Base-by-base conservation (phyloP, 129 eudicot genomes). In the Lonicera japonica region DNA sequence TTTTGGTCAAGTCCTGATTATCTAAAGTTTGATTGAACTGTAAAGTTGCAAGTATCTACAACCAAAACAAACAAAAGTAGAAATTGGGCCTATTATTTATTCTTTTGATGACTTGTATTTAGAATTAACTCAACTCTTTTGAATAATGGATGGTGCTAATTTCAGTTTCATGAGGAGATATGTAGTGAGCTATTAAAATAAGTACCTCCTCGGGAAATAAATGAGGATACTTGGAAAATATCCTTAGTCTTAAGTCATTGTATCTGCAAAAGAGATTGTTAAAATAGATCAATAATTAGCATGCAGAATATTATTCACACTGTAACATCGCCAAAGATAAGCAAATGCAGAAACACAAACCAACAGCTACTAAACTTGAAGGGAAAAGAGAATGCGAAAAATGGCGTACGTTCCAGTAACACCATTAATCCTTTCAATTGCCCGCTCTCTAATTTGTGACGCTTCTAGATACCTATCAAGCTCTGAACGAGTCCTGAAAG, bases 391-490 rank as follows among this genome's bases (percentile, higher is more conserved):
- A 43, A 43, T 16, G 52, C 20, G 11, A 15, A 73, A 5, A 67
- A 48, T 39, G 40, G 23, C 97, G 24, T 90, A 90, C 97, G 97
- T 90, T 72, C 95, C 97, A 46, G 79, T 83, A 61, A 90, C 97
- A 73, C 80, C 74, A 41, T 84, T 90, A 72, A 85, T 79, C 82
- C 97, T 81, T 77, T 90, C 95, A 34, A 87, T 87, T 61, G 97
- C 97, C 19, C 97, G 76, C 62, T 81, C 78, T 75, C 97, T 71
- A 71, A 90, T 90, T 61, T 90, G 87, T 38, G 97, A 90, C 48
- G 97, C 97, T 82, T 90, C 94, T 67, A 90, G 70, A 74, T 90
- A 90, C 66, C 88, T 79, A 76, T 90, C 97, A 62, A 90, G 83
- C 65, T 90, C 97, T 48, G 87, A 72, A 29, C 84, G 89, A 48